Conservation (phyloP, 129 eudicot species). For the Kitagawia praeruptora region DNA sequence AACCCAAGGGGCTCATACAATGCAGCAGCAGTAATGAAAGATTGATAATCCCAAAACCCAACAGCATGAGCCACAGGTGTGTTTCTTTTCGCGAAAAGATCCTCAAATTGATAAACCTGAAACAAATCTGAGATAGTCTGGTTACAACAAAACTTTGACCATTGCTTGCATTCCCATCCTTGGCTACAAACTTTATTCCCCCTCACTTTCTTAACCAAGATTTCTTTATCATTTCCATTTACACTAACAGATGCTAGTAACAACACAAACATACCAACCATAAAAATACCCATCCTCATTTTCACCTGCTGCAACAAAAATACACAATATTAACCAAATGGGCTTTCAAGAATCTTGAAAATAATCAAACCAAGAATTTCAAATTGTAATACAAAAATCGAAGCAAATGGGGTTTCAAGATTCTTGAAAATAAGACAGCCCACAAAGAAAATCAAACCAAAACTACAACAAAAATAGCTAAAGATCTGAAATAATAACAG, state of each 20-base stretch:
- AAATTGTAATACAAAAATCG: no score
- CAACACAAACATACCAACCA: slow-evolving; percentile 14
- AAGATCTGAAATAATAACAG: background rate
- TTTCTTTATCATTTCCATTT: slow-evolving; percentile 21
- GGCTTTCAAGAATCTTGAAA: background rate
- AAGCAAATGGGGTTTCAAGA: background rate
- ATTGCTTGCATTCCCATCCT: slow-evolving; percentile 79
- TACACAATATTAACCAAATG: no score
- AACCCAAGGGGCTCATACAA: slow-evolving; percentile 70
- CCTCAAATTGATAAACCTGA: slow-evolving; percentile 82
- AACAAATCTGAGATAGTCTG: slow-evolving; percentile 72
- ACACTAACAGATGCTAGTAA: slow-evolving; percentile 15
- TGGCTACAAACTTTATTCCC: slow-evolving; percentile 64
- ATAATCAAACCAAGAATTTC: no score
- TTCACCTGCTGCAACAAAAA: background rate
- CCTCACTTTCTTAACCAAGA: slow-evolving; percentile 46
- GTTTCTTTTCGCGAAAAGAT: slow-evolving; percentile 77
- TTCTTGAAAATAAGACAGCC: background rate
- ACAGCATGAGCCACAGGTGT: slow-evolving; percentile 75
- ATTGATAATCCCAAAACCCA: slow-evolving; percentile 77
- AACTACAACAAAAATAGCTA: background rate
- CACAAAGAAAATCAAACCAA: background rate
- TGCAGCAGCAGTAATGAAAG: slow-evolving; percentile 72
- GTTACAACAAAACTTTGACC: slow-evolving; percentile 75
- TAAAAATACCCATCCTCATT: background rate